phyloP scores from a whole-genome alignment of 2,329 filamentous ascomycete species.

The Fusarium dlaminii region DNA sequence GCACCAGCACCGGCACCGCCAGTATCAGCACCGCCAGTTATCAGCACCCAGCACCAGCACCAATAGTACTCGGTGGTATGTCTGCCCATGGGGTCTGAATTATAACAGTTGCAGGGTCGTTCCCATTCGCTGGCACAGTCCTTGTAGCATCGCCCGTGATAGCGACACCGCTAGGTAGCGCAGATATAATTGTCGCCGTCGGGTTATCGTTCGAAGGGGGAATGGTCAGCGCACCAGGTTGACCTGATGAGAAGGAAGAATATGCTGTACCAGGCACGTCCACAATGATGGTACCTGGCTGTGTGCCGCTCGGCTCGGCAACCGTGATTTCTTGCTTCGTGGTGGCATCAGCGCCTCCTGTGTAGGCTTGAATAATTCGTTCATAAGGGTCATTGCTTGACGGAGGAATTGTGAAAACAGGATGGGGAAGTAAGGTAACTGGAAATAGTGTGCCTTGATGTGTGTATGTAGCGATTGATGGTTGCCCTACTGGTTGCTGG shows the following conservation, averaged over 20 bases:
- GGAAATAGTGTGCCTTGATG: neutral
- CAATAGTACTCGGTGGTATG: slow-evolving; percentile 5
- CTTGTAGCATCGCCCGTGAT: slow-evolving; percentile 4
- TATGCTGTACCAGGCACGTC: slow-evolving; percentile 22
- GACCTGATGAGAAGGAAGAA: slow-evolving; percentile 17
- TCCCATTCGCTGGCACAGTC: slow-evolving; percentile 18
- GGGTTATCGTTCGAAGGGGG: slow-evolving; percentile 19
- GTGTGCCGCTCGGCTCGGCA: slow-evolving; percentile 15
- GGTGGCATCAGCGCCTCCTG: slow-evolving; percentile 10
- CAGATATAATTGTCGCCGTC: slow-evolving; percentile 22
- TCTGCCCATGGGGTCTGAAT: slow-evolving; percentile 27
- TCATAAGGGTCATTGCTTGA: slow-evolving; percentile 19
- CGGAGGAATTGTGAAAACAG: slow-evolving; percentile 18
- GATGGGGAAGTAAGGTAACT: slow-evolving; percentile 11
- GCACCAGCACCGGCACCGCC: neutral
- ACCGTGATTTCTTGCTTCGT: slow-evolving; percentile 23
- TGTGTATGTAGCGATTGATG: slow-evolving; percentile 6
- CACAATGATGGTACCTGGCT: slow-evolving; percentile 19
- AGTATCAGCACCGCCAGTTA: neutral
- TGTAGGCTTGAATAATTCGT: slow-evolving; percentile 26
- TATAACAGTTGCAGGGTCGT: slow-evolving; percentile 14
- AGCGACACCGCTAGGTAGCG: slow-evolving; percentile 4
- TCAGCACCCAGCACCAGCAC: neutral
- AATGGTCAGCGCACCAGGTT: slow-evolving; percentile 20
- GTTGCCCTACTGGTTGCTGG: neutral